A percentile compares a stretch with the other conserved stretches of the same genome.
Conservation (phyloP, 1,284 basidiomycete genomes). For the Volvariella surrecta region DNA sequence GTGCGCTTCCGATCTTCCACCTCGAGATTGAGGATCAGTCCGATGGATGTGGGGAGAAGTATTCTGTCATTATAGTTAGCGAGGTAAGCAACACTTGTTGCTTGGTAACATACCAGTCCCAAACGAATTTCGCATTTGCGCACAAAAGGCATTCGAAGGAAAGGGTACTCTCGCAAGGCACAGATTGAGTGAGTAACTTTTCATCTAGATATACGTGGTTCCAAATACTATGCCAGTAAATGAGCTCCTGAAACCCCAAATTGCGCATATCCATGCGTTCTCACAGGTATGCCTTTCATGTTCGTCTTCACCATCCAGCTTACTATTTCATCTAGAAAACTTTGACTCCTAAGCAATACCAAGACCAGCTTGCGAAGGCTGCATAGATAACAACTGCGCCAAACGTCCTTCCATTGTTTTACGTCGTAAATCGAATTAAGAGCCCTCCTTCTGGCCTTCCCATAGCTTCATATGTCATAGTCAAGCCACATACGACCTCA, state of each 20-base stretch:
- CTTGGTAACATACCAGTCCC: neutral
- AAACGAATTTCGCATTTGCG: too few species aligned
- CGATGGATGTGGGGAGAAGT: conserved; percentile 72
- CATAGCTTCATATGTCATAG: too few species aligned
- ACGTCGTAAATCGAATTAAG: too few species aligned
- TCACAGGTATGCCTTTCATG: conserved; percentile 52
- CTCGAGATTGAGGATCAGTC: conserved; percentile 69
- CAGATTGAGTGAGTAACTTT: conserved; percentile 41
- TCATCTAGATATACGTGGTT: neutral
- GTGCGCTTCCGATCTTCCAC: conserved; percentile 49
- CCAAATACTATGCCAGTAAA: conserved; percentile 43
- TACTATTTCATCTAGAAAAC: conserved; percentile 44
- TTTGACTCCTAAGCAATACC: conserved; percentile 64
- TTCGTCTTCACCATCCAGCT: neutral
- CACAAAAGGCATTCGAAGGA: conserved; percentile 56
- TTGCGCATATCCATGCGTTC: conserved; percentile 76
- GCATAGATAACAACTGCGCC: too few species aligned
- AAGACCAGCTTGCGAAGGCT: conserved; percentile 36
- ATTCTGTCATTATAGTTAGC: conserved; percentile 66
- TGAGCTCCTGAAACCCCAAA: conserved; percentile 61
- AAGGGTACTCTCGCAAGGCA: conserved; percentile 69
- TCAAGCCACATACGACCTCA: too few species aligned
- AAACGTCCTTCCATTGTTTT: too few species aligned
- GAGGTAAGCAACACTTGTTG: too few species aligned
- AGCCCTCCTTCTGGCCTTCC: too few species aligned